Conservation (phyloP, 495 filamentous ascomycete species). For the Penicillium angulare region DNA sequence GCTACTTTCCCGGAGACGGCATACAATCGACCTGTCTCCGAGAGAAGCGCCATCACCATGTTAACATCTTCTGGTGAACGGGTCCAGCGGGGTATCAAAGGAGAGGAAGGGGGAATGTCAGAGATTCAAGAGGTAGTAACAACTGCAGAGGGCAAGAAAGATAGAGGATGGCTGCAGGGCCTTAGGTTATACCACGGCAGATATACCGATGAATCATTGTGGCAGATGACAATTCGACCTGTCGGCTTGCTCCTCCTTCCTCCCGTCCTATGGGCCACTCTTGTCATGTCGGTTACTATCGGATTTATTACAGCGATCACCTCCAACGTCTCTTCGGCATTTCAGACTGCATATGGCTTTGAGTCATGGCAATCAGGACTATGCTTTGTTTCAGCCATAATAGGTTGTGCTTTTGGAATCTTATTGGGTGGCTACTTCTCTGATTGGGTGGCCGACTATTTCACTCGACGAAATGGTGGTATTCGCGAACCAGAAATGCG, state of each 20-base stretch:
- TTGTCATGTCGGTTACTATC: conserved; percentile 50
- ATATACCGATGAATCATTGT: conserved; percentile 44
- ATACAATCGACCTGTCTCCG: conserved; percentile 26
- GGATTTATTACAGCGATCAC: conserved; percentile 54
- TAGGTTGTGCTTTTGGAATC: conserved; percentile 49
- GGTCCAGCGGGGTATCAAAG: not conserved
- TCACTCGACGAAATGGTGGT: conserved; percentile 51
- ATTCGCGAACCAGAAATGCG: conserved; percentile 58
- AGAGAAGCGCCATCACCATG: conserved; percentile 7
- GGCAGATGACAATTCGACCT: conserved; percentile 47
- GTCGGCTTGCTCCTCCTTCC: conserved; percentile 47
- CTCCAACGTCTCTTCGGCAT: conserved; percentile 51
- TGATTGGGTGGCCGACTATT: conserved; percentile 48
- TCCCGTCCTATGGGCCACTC: conserved; percentile 48
- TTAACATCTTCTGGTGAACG: conserved; percentile 8
- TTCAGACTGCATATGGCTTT: conserved; percentile 42
- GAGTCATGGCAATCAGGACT: conserved; percentile 49
- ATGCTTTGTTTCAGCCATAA: conserved; percentile 46
- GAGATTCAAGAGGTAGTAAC: not conserved
- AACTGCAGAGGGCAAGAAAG: not conserved
- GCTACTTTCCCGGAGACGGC: conserved; percentile 56
- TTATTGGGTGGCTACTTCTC: conserved; percentile 49
- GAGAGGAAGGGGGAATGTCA: not conserved
- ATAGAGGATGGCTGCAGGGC: conserved; percentile 29
- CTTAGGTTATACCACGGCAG: conserved; percentile 36